Conservation (phyloP, 2,329 filamentous ascomycete species). For the Lachnellula arida region DNA sequence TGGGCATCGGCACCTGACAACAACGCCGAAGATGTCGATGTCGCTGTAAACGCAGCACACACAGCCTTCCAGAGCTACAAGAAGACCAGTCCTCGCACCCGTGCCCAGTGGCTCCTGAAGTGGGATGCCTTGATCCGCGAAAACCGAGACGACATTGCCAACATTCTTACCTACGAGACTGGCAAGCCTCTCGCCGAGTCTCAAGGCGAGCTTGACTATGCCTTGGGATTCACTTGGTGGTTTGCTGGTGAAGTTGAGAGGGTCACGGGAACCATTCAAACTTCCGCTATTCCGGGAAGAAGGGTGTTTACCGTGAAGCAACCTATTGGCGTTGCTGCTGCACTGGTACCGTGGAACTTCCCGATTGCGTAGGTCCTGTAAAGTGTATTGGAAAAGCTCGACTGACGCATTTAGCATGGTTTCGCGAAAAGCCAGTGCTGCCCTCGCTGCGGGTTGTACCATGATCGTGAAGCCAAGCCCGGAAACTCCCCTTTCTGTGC, state of each 20-base stretch:
- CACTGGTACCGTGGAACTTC: conserved; percentile 71
- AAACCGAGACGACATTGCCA: conserved; percentile 57
- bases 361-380: conserved; percentile 47
- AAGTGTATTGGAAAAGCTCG: too few species aligned
- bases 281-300: conserved; percentile 55
- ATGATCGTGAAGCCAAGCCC: conserved; percentile 71
- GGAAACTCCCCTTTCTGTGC: conserved; percentile 56
- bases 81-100: conserved; percentile 54
- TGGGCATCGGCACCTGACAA: conserved; percentile 41
- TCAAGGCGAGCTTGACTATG: conserved; percentile 49
- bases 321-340: conserved; percentile 63
- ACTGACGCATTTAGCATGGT: conserved; percentile 42
- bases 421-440: conserved; percentile 61
- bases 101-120: conserved; percentile 58
- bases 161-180: conserved; percentile 56
- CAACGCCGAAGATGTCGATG: conserved; percentile 53
- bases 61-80: conserved; percentile 56
- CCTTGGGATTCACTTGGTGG: conserved; percentile 49
- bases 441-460: conserved; percentile 66
- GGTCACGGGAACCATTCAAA: conserved; percentile 57
- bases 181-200: conserved; percentile 49
- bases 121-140: conserved; percentile 62
- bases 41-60: conserved; percentile 54
- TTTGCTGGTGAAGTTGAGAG: conserved; percentile 57
- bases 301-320: conserved; percentile 71